Evolutionary conservation across 805 yeast species (phyloP), one percentile per base, ranked within the genome.

Genomic region (Lipomyces anomalus): DNA sequence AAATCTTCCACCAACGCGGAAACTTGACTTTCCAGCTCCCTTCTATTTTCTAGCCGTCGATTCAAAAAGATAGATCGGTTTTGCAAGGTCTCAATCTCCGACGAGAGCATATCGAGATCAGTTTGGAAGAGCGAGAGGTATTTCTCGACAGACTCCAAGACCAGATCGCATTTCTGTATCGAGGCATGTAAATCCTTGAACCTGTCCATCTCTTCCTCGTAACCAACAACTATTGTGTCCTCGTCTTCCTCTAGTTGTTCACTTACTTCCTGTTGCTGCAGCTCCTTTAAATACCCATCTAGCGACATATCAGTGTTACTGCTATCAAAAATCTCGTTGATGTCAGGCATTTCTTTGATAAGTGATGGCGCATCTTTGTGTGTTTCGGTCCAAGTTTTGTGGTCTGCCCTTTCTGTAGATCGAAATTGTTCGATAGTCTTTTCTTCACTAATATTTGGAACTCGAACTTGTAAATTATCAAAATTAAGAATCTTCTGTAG

Each of bases 1-100:
- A 84, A 67, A 53, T 84, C 89, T 32, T 82, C 73, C 0, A 88
- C 80, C n/a, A 85, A 67, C 0, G 95, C 95, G 17, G 83, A 78
- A 46, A 88, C 72, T 42, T 70, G 70, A 6, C 63, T 61, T 46
- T 79, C 76, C 17, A 75, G 70, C 26, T 64, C 56, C 16, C 73
- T 70, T 40, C 82, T 76, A 33, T 67, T 64, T 9, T 67, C 67
- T 11, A 81, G 67, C 34, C 78, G 68, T 18, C 63, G 56, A 33
- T 75, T 71, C 35, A 83, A 61, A 16, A 67, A 63, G 16, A 72
- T 60, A 1, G 84, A 78, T 47, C 78, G 71, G 4, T 67, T 61
- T 55, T 80, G 82, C 29, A 83, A 69, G 37, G 69, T 70, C 57
- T 76, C 80, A 73, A 83, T 72, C 50, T 82, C 87, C 18, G 66